phyloP scores from a whole-genome alignment of 768 basidiomycete genomes.

The Asterophora lycoperdoides region DNA sequence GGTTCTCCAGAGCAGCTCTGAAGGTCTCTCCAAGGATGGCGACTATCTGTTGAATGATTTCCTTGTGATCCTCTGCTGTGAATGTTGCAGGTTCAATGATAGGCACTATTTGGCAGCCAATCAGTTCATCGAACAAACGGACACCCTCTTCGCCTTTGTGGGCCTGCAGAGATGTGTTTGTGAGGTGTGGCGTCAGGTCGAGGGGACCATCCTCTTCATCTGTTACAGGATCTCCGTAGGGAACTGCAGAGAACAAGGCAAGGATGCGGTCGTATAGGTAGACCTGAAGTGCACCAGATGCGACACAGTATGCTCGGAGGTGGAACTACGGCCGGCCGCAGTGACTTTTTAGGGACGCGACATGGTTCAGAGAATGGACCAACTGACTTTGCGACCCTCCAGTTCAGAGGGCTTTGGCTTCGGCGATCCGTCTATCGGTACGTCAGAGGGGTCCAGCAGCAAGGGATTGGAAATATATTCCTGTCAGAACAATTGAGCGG shows the following conservation, averaged over 20 bases:
- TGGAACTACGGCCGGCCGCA: slow-evolving; percentile 75
- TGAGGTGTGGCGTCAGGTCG: slow-evolving; percentile 75
- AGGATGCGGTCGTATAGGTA: slow-evolving; percentile 81
- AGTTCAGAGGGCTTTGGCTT: slow-evolving; percentile 21
- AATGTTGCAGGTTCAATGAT: slow-evolving; percentile 17
- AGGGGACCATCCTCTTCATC: slow-evolving; percentile 26
- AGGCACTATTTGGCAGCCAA: slow-evolving; percentile 55
- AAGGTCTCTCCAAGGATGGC: slow-evolving; percentile 76
- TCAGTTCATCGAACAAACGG: slow-evolving; percentile 73
- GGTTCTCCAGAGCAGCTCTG: slow-evolving; percentile 77
- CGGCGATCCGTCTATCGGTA: slow-evolving; percentile 23
- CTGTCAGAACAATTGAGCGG: slow-evolving; percentile 37
- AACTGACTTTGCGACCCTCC: slow-evolving; percentile 56
- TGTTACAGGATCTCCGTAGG: slow-evolving; percentile 51
- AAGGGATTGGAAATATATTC: slow-evolving; percentile 82
- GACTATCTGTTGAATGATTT: slow-evolving; percentile 60
- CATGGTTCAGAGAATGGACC: background rate
- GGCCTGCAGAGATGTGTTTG: slow-evolving; percentile 86
- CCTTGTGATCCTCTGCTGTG: slow-evolving; percentile 28
- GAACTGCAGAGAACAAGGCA: slow-evolving; percentile 79
- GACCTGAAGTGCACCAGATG: slow-evolving; percentile 70
- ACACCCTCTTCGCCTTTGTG: slow-evolving; percentile 67
- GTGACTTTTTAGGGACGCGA: background rate
- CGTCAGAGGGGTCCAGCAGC: slow-evolving; percentile 65
- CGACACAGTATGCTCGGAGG: slow-evolving; percentile 82